phyloP scores from a whole-genome alignment of 768 basidiomycete species.

The Psilocybe tampanensis region DNA sequence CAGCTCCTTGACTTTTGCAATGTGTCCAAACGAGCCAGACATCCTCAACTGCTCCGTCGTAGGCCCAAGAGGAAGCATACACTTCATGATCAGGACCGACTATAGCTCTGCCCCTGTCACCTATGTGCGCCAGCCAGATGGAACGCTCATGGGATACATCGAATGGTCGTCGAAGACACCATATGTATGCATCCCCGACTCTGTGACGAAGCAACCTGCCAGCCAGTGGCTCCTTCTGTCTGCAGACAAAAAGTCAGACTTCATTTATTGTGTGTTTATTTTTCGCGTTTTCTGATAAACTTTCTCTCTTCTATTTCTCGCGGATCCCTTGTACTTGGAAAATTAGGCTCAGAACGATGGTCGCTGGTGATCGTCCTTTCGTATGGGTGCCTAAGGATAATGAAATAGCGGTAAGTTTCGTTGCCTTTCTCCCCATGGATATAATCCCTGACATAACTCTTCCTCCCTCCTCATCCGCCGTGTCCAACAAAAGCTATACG shows the following conservation, averaged over 20 bases:
- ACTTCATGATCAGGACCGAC: slow-evolving; percentile 7
- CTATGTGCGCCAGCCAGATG: slow-evolving; percentile 10
- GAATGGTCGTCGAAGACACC: slow-evolving; percentile 9
- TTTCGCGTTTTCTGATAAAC: neutral
- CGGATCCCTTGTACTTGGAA: no score
- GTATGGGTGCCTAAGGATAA: slow-evolving; percentile 4
- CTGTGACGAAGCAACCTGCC: neutral
- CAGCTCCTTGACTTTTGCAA: slow-evolving; percentile 4
- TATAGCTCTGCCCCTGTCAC: slow-evolving; percentile 2
- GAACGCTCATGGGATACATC: slow-evolving; percentile 4
- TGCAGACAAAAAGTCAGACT: slow-evolving; percentile 5
- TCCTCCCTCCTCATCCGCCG: no score
- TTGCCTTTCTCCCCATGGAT: neutral
- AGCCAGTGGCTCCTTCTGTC: slow-evolving; percentile 7
- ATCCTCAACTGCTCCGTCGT: slow-evolving; percentile 8
- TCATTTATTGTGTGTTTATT: neutral
- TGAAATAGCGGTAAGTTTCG: neutral
- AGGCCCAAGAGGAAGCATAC: slow-evolving; percentile 1
- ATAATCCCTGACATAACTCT: neutral
- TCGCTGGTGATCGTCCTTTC: neutral
- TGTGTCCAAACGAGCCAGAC: slow-evolving; percentile 3
- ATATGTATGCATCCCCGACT: neutral
- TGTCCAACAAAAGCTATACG: no score
- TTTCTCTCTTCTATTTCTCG: neutral
- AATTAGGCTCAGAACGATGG: slow-evolving; percentile 1